Base-by-base conservation (phyloP, 352 stramenopile genomes). In the Thalassiosira ordinaria region DNA sequence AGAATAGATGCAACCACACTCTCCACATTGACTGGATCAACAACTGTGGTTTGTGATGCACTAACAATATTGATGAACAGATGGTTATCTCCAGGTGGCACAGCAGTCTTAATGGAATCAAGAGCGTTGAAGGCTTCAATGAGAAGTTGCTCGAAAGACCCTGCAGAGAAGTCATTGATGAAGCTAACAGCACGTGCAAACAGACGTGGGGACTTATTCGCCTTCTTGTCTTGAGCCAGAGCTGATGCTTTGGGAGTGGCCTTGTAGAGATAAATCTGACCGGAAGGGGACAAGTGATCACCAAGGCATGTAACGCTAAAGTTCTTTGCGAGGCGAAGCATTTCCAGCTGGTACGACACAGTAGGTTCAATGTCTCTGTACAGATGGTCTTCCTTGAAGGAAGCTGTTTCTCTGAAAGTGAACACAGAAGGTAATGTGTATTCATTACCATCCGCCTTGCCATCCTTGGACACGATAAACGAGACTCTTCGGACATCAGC, bases 61-160 rank as follows among this genome's bases (percentile, higher is more conserved):
- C 96, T 95, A 37, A 99, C 91, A 37, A 99, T 95, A 89, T 99
- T 99, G 44, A 99, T 91, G 84, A 99, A 99, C 24, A 99, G 93
- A 91, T 99, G 97, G 88, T 99, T 99, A 89, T 99, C 98, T 51
- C 61, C 73, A 16, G 64, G 56, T 51, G 68, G 65, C 33, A 74
- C 67, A 57, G 46, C 49, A 31, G 79, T 86, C 41, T 84, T 86
- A 29, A 96, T 95, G 13, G 99, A 89, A 77, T 99, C 97, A 31
- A 99, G 82, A 18, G 97, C 95, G 87, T 99, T 99, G 16, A 99
- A 91, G 46, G 97, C 95, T 72, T 99, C 97, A 53, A 99, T 96
- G n/a, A 99, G 92, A 78, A 98, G 97, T 49, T 97, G 94, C 88
- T 99, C 97, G 78, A 99, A 97, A n/a, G 78, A 88, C 49, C 74